A percentile compares a stretch with the other conserved stretches of the same genome.
Conservation (phyloP, 1,139 yeast species). For the Saccharomyces hybrid region DNA sequence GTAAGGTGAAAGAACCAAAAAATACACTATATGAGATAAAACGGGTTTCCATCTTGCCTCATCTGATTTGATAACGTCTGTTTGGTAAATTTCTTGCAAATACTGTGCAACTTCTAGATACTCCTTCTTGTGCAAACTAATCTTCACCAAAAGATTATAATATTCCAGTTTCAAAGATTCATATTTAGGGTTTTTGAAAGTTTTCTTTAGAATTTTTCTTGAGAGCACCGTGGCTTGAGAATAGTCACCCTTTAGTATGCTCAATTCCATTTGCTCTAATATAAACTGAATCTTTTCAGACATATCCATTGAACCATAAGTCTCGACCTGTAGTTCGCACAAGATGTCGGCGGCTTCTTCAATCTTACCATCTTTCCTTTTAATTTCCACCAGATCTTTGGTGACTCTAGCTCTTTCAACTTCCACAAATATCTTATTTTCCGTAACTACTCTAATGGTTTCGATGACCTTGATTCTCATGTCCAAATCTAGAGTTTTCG, state of each 20-base stretch:
- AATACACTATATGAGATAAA: conserved; percentile 67
- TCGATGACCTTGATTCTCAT: conserved; percentile 70
- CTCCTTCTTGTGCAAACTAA: conserved; percentile 68
- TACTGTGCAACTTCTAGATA: conserved; percentile 79
- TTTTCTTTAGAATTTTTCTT: conserved; percentile 78
- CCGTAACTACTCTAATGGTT: conserved; percentile 79
- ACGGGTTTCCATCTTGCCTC: conserved; percentile 48
- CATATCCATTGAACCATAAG: conserved; percentile 92
- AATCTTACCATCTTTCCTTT: conserved; percentile 57
- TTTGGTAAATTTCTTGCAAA: conserved; percentile 70
- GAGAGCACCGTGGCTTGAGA: conserved; percentile 79
- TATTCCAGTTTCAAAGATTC: conserved; percentile 65
- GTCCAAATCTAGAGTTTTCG: conserved; percentile 48
- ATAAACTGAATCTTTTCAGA: conserved; percentile 87
- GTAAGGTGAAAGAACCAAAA: conserved; percentile 74
- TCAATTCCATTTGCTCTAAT: conserved; percentile 79
- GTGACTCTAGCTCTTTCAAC: conserved; percentile 94
- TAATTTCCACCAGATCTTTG: conserved; percentile 69
- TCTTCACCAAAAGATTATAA: conserved; percentile 71
- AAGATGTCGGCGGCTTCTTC: conserved; percentile 85
- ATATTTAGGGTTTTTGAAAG: conserved; percentile 49
- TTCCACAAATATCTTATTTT: conserved; percentile 90
- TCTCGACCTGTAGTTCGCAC: conserved; percentile 94
- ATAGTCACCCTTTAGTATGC: conserved; percentile 77
- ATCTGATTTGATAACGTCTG: conserved; percentile 58